A percentile compares a stretch with the other conserved stretches of the same genome.
These are phyloP conservation scores for Penicillium lividum DNA, from an alignment of 495 filamentous ascomycete genomes.

Conservation along the genomic window DNA sequence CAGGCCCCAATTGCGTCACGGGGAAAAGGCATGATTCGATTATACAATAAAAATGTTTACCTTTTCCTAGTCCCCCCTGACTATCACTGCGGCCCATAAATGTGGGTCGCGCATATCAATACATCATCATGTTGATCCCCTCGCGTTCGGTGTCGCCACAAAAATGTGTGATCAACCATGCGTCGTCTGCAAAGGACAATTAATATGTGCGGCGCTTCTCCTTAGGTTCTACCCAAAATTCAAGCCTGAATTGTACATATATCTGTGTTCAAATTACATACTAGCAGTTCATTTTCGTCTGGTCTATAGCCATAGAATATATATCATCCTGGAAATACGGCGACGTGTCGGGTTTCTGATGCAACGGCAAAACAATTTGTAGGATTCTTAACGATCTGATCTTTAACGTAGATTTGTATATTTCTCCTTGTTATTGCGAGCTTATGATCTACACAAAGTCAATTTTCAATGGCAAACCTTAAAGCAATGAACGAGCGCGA, in stretches of 20 bases:
- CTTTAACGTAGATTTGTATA: not conserved
- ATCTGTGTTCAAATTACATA: too few relatives aligned
- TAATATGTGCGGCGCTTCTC: not conserved
- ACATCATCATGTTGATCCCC: constrained; percentile 1
- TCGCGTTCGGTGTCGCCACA: constrained; percentile 1
- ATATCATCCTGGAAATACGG: not conserved
- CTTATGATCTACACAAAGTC: not conserved
- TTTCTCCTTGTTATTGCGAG: not conserved
- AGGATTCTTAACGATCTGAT: not conserved
- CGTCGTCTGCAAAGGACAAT: not conserved
- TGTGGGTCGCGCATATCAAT: constrained; percentile 5
- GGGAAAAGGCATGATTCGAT: not conserved
- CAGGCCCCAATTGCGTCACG: not conserved
- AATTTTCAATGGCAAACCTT: too few relatives aligned
- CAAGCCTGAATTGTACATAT: not conserved
- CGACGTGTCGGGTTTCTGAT: too few relatives aligned
- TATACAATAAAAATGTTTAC: not conserved
- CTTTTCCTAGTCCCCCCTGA: constrained; percentile 9
- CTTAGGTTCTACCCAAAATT: not conserved
- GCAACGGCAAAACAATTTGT: not conserved
- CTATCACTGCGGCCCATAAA: constrained; percentile 9
- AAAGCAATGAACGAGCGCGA: too few relatives aligned
- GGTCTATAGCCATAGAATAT: not conserved
- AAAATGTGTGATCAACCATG: not conserved
- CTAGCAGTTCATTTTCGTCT: not conserved